phyloP scores from a whole-genome alignment of 176 grass and related monocot species.

The Alloteropsis semialata region DNA sequence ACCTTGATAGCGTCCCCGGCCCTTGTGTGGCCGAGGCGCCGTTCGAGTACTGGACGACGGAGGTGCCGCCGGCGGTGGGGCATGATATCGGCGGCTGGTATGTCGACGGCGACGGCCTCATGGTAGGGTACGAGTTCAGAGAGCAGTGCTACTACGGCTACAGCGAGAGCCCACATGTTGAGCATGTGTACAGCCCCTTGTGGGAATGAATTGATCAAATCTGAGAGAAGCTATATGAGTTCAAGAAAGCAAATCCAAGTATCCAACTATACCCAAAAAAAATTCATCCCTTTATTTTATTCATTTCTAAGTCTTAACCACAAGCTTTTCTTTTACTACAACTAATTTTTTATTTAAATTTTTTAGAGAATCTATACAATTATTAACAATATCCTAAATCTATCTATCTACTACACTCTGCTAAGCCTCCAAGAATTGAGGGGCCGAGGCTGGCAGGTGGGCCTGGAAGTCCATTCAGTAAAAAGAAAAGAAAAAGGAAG shows the following conservation, averaged over 20 bases:
- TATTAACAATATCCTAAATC: too few relatives aligned
- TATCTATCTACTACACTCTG: too few relatives aligned
- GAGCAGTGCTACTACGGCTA: constrained; percentile 41
- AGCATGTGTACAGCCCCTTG: constrained; percentile 63
- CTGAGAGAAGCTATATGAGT: neutral
- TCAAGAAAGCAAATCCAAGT: neutral
- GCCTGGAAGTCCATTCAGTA: too few relatives aligned
- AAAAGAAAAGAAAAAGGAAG: too few relatives aligned
- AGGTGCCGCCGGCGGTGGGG: constrained; percentile 30
- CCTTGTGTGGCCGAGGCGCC: neutral
- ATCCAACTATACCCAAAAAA: neutral
- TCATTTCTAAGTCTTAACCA: neutral
- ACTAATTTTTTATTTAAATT: neutral
- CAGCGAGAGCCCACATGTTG: constrained; percentile 3
- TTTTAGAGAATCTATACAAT: too few relatives aligned
- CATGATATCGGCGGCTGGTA: constrained; percentile 45
- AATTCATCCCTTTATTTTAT: neutral
- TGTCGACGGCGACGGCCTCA: constrained; percentile 19
- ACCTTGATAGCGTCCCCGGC: neutral
- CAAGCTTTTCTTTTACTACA: neutral
- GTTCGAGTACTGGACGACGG: constrained; percentile 49
- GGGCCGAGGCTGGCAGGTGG: too few relatives aligned
- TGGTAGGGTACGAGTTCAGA: constrained; percentile 41
- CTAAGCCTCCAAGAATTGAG: too few relatives aligned
- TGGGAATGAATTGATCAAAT: constrained; percentile 48